Evolutionary conservation across 2,329 filamentous ascomycete genomes (phyloP), one percentile per base, ranked within the genome.

Genomic region (Aplosporella prunicola): DNA sequence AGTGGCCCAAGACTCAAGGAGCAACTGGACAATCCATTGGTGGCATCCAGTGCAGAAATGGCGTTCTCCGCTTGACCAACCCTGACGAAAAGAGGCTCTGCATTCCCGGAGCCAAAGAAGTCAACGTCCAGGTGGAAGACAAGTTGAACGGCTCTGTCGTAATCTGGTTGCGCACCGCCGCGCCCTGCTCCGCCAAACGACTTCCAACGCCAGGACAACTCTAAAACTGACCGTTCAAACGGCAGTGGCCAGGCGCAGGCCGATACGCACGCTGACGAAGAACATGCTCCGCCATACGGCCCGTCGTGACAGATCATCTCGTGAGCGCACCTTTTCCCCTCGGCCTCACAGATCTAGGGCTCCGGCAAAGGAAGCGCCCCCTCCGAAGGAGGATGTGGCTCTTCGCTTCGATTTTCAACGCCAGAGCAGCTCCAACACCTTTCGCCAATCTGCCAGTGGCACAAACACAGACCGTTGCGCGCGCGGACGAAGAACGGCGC

Each of bases 1-100:
- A 96, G 58, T 96, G 87, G 82, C 86, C 91, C 31, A 49, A 56
- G 1, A 69, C 72, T 22, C 91, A 96, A 67, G 91, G 89, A 39
- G 55, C 68, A 24, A 85, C 77, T 35, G 80, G 80, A 45, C 78
- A 96, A 68, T 94, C 88, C 16, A 72, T 95, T 39, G 91, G 91
- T 59, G 91, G 91, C 48, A 64, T 96, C 13, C 76, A 75, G 63
- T 98, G 91, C 71, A 80, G 83, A 31, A 54, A 76, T 20, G 82
- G 82, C 52, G 81, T 81, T 58, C 78, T 95, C 6, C 73, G 80
- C 60, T 71, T 89, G 31, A 93, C 86, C 52, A 85, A 87, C 53
- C 49, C 71, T 2, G 60, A 57, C 39, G 72, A 67, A 44, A 71
- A 72, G 43, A 81, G 70, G 32, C 78, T 98, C 22, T 98, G 91